A percentile compares a stretch with the other conserved stretches of the same genome.
Conservation (phyloP, 208 protist species). For the Trypanosoma avium region DNA sequence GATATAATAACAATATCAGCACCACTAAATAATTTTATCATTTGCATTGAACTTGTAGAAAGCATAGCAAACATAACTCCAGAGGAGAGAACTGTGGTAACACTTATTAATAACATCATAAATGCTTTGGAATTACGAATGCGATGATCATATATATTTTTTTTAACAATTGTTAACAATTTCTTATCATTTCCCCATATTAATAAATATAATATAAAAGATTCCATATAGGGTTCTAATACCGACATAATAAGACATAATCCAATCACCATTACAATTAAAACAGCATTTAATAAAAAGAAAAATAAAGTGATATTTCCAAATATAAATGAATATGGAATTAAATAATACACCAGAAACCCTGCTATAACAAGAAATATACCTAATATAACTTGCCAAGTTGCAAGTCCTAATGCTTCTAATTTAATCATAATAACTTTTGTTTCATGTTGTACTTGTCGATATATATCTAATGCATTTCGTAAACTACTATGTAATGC, state of each 20-base stretch:
- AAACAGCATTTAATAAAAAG: slow-evolving; percentile 81
- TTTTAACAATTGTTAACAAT: slow-evolving; percentile 81
- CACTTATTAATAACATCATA: slow-evolving; percentile 93
- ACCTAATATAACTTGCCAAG: slow-evolving; percentile 71
- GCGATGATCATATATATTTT: slow-evolving; percentile 90
- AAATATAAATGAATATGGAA: slow-evolving; percentile 93
- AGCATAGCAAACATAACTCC: slow-evolving; percentile 76
- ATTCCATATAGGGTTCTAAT: slow-evolving; percentile 74
- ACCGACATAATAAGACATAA: slow-evolving; percentile 85
- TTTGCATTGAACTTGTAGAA: slow-evolving; percentile 40
- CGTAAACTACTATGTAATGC: slow-evolving; percentile 85
- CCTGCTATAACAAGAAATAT: slow-evolving; percentile 82
- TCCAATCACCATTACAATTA: slow-evolving; percentile 93
- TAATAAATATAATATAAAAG: slow-evolving; percentile 64
- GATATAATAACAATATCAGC: slow-evolving; percentile 56
- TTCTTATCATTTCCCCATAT: slow-evolving; percentile 83
- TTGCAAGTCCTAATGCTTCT: slow-evolving; percentile 85
- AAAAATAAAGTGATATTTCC: slow-evolving; percentile 91
- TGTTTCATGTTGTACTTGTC: slow-evolving; percentile 86
- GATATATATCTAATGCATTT: slow-evolving; percentile 94
- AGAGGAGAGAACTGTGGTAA: slow-evolving; percentile 88
- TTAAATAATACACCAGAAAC: slow-evolving; percentile 95
- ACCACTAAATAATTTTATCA: slow-evolving; percentile 47
- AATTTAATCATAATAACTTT: slow-evolving; percentile 87
- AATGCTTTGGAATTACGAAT: slow-evolving; percentile 91